Conservation (phyloP, 2,329 filamentous ascomycete species). For the Ascochyta lentis region DNA sequence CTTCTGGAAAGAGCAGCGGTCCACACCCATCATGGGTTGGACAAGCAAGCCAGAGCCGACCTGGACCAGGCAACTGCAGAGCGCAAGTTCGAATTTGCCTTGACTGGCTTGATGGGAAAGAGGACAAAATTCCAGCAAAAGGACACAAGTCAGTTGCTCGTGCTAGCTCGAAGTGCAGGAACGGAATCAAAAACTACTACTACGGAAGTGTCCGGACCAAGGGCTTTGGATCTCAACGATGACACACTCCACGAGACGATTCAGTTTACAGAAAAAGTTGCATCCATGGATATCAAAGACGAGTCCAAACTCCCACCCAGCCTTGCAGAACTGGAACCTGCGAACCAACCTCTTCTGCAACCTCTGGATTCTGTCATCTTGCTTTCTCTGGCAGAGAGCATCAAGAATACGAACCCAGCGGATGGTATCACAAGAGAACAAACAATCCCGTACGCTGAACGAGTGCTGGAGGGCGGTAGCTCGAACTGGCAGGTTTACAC, state of each 20-base stretch:
- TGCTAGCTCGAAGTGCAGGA: conserved; percentile 77
- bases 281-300: conserved; percentile 52
- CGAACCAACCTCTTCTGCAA: conserved; percentile 80
- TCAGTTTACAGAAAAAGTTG: conserved; percentile 69
- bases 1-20: conserved; percentile 83
- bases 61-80: conserved; percentile 70
- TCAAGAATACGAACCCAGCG: conserved; percentile 85
- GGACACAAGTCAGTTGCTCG: conserved; percentile 85
- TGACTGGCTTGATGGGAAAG: conserved; percentile 88
- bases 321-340: conserved; percentile 72
- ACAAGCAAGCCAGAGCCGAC: conserved; percentile 74
- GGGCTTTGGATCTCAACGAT: conserved; percentile 81
- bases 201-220: conserved; percentile 58
- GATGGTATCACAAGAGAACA: conserved; percentile 92
- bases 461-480: conserved; percentile 85
- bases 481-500: conserved; percentile 99
- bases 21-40: conserved; percentile 82
- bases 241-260: conserved; percentile 92
- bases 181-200: conserved; percentile 21
- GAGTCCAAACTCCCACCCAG: conserved; percentile 63
- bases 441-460: conserved; percentile 86
- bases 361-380: conserved; percentile 90
- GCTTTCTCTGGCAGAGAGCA: conserved; percentile 77
- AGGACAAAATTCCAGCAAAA: conserved; percentile 80
- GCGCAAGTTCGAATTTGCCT: conserved; percentile 77